Conservation (phyloP, 441 rosid species). For the Pelargonium myrrhifolium region DNA sequence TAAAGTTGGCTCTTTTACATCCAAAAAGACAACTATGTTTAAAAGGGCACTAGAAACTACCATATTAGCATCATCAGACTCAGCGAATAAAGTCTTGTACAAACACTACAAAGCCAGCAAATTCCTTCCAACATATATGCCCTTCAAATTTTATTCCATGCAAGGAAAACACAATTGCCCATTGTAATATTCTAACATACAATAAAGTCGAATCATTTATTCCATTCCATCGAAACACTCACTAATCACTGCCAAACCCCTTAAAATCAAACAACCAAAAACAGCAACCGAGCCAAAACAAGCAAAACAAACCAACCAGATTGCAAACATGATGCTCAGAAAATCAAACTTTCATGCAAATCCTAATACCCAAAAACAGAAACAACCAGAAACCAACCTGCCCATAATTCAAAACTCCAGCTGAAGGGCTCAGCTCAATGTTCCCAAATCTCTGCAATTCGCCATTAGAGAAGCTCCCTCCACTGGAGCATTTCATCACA, state of each 20-base stretch:
- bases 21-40: not conserved
- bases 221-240: not conserved
- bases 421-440: constrained; percentile 79
- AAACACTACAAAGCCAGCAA: not conserved
- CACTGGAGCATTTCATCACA: constrained; percentile 50
- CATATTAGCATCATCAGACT: not conserved
- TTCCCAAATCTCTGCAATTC: constrained; percentile 71
- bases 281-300: not conserved
- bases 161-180: no score
- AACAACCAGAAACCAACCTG: constrained; percentile 41
- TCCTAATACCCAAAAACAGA: not conserved
- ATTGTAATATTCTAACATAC: no score
- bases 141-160: no score
- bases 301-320: not conserved
- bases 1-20: not conserved
- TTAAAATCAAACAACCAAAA: not conserved
- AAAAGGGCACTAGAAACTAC: not conserved
- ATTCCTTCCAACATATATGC: not conserved
- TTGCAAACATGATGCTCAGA: not conserved
- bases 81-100: not conserved
- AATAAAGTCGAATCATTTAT: no score
- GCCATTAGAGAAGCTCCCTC: constrained; percentile 54
- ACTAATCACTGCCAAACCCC: not conserved
- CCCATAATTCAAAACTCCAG: constrained; percentile 87
- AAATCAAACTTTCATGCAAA: not conserved